Evolutionary conservation across 2,329 filamentous ascomycete species (phyloP), one percentile per base, ranked within the genome.

Genomic region (Fusarium temperatum): DNA sequence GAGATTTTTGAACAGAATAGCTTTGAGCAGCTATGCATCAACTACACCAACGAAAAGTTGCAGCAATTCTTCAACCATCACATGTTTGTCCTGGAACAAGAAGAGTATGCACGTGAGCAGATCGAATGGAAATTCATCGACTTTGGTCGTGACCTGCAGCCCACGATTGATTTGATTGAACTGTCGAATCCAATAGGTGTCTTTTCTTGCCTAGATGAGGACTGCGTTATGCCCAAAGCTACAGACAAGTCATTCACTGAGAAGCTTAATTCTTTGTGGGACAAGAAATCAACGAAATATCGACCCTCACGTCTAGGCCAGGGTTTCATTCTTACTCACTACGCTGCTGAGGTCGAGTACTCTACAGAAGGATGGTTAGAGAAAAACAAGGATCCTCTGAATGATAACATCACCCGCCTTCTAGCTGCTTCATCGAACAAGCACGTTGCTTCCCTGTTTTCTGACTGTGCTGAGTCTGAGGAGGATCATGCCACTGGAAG

Each of bases 101-200:
- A 99, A 82, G 96, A 99, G 82, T 99, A 99, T 82, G 95, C 96
- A 14, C 88, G 96, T 54, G 96, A 99, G 81, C 94, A 98, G 82
- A 99, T 99, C 76, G 96, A 99, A 83, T 99, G 96, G 96, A 95
- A 98, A 80, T 99, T 99, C 81, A 99, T 99, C 80, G 96, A 99
- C 82, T 99, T 99, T 80, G 96, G 96, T 24, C 95, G 95, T 70
- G 96, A 99, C 80, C 87, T 99, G 32, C 97, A 99, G 81, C 96
- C 96, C 1, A 99, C 96, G 0, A 99, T 99, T 77, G 96, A 99
- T 78, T 87, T 99, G 50, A 99, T 99, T 73, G 96, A 99, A 83
- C 83, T 99, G 39, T 90, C 96, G 1, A 99, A 99, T 77, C 96
- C 96, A 0, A 99, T 99, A 65, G 97, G 96, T 85, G 97, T 99